These are phyloP conservation scores for Suillus clintonianus DNA, from an alignment of 768 basidiomycete genomes.

Conservation along the genomic window DNA sequence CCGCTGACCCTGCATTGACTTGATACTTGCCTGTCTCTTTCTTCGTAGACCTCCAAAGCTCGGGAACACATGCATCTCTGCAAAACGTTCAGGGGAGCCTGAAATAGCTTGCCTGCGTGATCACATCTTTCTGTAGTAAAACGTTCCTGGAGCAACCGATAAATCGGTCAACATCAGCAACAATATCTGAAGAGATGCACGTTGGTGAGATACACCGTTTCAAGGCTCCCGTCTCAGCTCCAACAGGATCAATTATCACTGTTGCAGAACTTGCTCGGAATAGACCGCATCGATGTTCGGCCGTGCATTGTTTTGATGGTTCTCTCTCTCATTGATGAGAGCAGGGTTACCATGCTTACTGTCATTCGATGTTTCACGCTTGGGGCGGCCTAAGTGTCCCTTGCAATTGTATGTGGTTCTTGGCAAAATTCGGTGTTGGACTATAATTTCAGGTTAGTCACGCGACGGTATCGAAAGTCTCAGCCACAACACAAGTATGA, in stretches of 20 bases:
- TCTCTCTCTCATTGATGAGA: neutral
- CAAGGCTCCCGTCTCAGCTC: slow-evolving; percentile 29
- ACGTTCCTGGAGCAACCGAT: slow-evolving; percentile 18
- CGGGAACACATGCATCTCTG: slow-evolving; percentile 17
- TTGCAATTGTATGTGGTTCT: slow-evolving; percentile 16
- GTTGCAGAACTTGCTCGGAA: slow-evolving; percentile 17
- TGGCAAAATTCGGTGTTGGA: slow-evolving; percentile 19
- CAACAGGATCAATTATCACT: slow-evolving; percentile 14
- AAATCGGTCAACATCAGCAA: neutral
- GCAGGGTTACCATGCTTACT: slow-evolving; percentile 2
- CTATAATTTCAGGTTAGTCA: slow-evolving; percentile 27
- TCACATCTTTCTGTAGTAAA: slow-evolving; percentile 17
- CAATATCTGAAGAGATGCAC: slow-evolving; percentile 9
- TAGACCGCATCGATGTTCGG: slow-evolving; percentile 10
- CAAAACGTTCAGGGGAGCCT: slow-evolving; percentile 18
- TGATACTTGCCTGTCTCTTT: slow-evolving; percentile 19
- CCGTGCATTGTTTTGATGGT: neutral
- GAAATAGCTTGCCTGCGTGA: slow-evolving; percentile 21
- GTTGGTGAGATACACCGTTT: slow-evolving; percentile 28
- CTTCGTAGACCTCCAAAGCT: slow-evolving; percentile 13
- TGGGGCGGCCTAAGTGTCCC: no score
- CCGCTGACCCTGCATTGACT: no score
- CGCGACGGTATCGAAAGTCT: neutral
- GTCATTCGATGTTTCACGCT: slow-evolving; percentile 23
- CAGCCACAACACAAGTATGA: slow-evolving; percentile 24